A percentile compares a stretch with the other conserved stretches of the same genome.
phyloP scores from a whole-genome alignment of 257 asterid genomes.

The Thymus mandschuricus region DNA sequence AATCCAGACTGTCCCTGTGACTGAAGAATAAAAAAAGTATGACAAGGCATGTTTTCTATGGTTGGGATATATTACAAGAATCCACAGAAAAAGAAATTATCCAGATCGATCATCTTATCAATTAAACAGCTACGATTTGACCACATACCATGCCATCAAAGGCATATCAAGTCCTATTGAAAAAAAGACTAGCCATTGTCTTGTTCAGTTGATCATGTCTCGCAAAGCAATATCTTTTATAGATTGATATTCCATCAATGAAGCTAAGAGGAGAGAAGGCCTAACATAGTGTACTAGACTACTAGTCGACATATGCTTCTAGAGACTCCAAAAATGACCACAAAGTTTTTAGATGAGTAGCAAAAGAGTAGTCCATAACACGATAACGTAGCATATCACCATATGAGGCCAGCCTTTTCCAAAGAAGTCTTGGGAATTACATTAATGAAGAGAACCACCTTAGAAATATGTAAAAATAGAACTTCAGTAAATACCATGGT shows the following conservation, averaged over 20 bases:
- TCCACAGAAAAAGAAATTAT: neutral
- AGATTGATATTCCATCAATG: conserved; percentile 3
- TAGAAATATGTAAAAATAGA: conserved; percentile 14
- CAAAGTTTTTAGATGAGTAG: neutral
- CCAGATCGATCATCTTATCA: neutral
- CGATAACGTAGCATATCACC: neutral
- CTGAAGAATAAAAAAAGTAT: neutral
- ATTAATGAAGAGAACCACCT: conserved; percentile 22
- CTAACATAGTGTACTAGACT: neutral
- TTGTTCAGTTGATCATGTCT: conserved; percentile 8
- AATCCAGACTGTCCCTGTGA: neutral
- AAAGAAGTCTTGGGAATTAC: conserved; percentile 1
- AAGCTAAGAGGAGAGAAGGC: conserved; percentile 1
- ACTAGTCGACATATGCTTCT: neutral
- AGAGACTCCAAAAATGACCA: conserved; percentile 14
- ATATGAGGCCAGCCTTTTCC: neutral
- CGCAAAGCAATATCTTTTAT: neutral
- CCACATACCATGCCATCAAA: neutral
- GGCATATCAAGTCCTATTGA: neutral
- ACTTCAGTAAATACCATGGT: neutral
- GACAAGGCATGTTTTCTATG: neutral
- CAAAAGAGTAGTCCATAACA: neutral
- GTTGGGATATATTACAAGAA: neutral
- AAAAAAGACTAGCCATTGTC: neutral
- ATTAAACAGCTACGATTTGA: neutral